phyloP scores from a whole-genome alignment of 2,329 filamentous ascomycete genomes.

The Akanthomyces lecanii region DNA sequence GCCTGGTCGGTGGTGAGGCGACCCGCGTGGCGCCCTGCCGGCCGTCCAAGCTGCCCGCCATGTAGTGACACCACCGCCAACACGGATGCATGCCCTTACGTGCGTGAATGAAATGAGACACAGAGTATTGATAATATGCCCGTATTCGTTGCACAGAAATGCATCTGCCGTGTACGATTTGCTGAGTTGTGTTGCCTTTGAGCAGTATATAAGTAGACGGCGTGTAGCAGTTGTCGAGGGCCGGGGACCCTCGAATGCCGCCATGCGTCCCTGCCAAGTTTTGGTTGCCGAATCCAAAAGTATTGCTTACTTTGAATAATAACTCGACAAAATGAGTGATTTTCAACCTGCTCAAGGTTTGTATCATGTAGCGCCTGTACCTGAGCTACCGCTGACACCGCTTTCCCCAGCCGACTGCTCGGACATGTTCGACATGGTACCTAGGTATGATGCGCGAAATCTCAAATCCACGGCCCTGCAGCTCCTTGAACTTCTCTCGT shows the following conservation, averaged over 20 bases:
- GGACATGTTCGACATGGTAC: neutral
- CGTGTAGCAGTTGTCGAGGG: neutral
- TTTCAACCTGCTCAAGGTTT: neutral
- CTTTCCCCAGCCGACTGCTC: neutral
- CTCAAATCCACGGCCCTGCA: neutral
- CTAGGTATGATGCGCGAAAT: neutral
- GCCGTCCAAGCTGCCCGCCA: neutral
- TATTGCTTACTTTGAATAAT: neutral
- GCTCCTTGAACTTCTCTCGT: constrained; percentile 10
- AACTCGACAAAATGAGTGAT: neutral
- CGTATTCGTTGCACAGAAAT: neutral
- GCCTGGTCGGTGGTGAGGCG: too few species aligned
- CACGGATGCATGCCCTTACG: neutral
- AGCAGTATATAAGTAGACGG: neutral
- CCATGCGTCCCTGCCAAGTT: too few species aligned
- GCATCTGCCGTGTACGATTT: neutral
- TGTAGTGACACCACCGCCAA: neutral
- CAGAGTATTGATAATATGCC: neutral
- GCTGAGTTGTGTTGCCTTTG: neutral
- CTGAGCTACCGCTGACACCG: neutral
- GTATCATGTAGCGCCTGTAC: neutral
- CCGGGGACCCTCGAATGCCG: too few species aligned
- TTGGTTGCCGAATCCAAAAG: too few species aligned
- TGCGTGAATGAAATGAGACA: neutral
- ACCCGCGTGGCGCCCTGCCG: too few species aligned